These are phyloP conservation scores for Ascochyta koolunga DNA, from an alignment of 2,329 filamentous ascomycete species.

Conservation along the genomic window DNA sequence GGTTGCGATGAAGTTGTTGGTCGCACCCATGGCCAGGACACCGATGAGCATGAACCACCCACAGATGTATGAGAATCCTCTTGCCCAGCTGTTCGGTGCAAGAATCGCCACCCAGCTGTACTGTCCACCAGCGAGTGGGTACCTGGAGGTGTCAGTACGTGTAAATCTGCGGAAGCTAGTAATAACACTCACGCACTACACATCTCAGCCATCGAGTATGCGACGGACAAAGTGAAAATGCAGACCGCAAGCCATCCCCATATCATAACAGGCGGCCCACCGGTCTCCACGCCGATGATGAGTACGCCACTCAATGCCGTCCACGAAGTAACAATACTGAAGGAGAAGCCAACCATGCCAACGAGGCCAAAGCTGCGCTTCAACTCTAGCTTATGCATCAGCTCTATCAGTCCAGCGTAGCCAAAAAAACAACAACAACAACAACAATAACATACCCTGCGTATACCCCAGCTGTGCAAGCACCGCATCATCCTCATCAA, in stretches of 20 bases:
- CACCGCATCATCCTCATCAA: slow-evolving; percentile 46
- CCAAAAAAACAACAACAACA: too few species aligned
- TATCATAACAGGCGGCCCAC: slow-evolving; percentile 65
- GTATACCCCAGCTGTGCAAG: slow-evolving; percentile 51
- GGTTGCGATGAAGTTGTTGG: slow-evolving; percentile 60
- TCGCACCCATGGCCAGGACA: slow-evolving; percentile 60
- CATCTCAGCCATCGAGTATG: slow-evolving; percentile 65
- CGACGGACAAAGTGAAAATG: slow-evolving; percentile 58
- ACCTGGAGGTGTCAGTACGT: slow-evolving; percentile 33
- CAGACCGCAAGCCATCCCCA: slow-evolving; percentile 63
- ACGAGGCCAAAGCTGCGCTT: slow-evolving; percentile 61
- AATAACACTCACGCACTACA: slow-evolving; percentile 52
- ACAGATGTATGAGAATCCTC: slow-evolving; percentile 48
- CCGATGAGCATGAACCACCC: slow-evolving; percentile 49
- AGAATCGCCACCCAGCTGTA: slow-evolving; percentile 65
- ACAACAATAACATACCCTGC: slow-evolving; percentile 41
- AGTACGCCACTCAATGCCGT: slow-evolving; percentile 62
- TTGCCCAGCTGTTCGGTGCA: slow-evolving; percentile 52
- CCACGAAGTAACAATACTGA: slow-evolving; percentile 65
- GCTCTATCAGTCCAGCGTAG: neutral
- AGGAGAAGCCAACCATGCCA: slow-evolving; percentile 65
- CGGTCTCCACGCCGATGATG: slow-evolving; percentile 61
- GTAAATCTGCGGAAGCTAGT: neutral
- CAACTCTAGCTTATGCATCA: slow-evolving; percentile 51
- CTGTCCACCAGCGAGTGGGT: slow-evolving; percentile 62